Conservation (phyloP, 345 rosid species). For the Anastatica hierochuntica region DNA sequence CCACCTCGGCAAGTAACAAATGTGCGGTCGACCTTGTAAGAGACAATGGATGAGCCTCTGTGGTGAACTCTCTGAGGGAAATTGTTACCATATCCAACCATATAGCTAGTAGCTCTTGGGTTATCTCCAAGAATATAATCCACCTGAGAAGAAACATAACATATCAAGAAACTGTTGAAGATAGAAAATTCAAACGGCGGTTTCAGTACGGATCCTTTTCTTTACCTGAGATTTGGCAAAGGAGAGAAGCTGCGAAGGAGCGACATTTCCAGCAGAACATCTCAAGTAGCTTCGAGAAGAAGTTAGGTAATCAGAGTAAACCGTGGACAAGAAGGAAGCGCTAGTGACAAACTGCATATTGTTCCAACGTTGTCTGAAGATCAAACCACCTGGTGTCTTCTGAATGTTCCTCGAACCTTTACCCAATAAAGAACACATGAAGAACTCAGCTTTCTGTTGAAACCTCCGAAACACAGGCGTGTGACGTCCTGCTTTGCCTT, state of each 20-base stretch:
- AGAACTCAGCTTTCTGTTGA: conserved; percentile 80
- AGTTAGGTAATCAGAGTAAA: conserved; percentile 76
- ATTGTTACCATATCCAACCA: conserved; percentile 96
- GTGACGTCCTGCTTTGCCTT: conserved; percentile 69
- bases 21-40: conserved; percentile 47
- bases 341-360: conserved; percentile 94
- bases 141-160: too few species aligned
- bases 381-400: conserved; percentile 87
- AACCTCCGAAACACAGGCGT: conserved; percentile 58
- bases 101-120: conserved; percentile 90
- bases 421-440: conserved; percentile 81
- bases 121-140: conserved; percentile 97
- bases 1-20: conserved; percentile 91
- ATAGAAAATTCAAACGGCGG: too few species aligned
- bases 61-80: conserved; percentile 90
- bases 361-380: conserved; percentile 91
- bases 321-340: conserved; percentile 66
- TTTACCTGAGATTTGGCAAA: conserved; percentile 88
- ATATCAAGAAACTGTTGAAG: too few species aligned
- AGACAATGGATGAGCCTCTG: conserved; percentile 84
- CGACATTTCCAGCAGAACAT: conserved; percentile 55
- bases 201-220: too few species aligned
- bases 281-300: conserved; percentile 49
- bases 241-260: conserved; percentile 55
- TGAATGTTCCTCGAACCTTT: conserved; percentile 52